Base-by-base conservation (phyloP, 208 protist genomes). In the Wallacemonas rigidus region DNA sequence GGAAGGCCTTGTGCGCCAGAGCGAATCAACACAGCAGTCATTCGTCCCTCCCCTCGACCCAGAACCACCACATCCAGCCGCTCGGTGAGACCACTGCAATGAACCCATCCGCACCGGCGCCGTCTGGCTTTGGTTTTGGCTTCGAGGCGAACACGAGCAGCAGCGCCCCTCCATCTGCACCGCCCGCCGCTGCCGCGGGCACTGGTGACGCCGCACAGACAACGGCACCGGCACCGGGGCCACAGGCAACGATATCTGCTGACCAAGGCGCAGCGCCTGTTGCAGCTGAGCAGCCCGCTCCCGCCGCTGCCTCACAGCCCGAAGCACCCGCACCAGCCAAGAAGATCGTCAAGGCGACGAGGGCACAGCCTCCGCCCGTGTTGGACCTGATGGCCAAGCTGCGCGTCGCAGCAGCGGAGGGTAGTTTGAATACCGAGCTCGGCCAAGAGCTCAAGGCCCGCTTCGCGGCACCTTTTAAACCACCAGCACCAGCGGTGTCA, bases 391-490 rank as follows among this genome's bases (percentile, higher is more conserved):
- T 69, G 39, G 48, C 54, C 14, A 63, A 80, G n/a, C 61, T 86
- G 15, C 48, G 72, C 2, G 58, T 57, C 36, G 81, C 70, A 2
- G 71, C 57, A 17, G 74, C 76, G 39, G 80, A 84, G 3, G 77
- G 82, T 9, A 41, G 62, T 4, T 48, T 85, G 55, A 79, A 61
- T 45, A 73, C 77, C 1, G 78, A 75, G 39, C 72, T 85, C 8
- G 57, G 54, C 1, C 61, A 79, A 3, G 80, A 87, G 11, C 77
- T 93, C 14, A 85, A 81, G 63, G 75, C 71, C 57, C 72, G 82
- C 54, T 83, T 93, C 54, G 48, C 71, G 11, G 58, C 72, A 2
- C 83, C 88, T 3, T 89, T 88, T 72, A 58, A 67, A 15, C 54
- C 54, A 4, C 6, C 71, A 1, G 35, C 62, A 11, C 36, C 74